Conservation (phyloP, 139 green algal genomes). For the Coccomyxa sp. region DNA sequence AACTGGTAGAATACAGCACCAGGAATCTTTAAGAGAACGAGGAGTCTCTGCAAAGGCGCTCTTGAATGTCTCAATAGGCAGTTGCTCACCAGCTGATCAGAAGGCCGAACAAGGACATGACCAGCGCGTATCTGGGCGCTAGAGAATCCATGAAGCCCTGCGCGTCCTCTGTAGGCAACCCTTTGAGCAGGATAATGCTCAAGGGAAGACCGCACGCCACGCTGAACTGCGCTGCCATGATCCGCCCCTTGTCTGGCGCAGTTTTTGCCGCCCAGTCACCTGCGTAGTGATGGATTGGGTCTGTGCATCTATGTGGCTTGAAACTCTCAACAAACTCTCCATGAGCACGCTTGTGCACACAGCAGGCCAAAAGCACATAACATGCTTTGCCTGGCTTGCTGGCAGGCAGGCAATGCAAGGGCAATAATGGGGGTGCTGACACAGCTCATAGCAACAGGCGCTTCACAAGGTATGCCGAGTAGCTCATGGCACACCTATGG, state of each 20-base stretch:
- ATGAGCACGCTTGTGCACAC: background rate
- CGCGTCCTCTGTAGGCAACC: slow-evolving; percentile 34
- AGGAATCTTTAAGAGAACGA: background rate
- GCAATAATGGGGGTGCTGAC: too few species aligned
- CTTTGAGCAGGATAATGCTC: slow-evolving; percentile 54
- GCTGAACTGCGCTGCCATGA: slow-evolving; percentile 50
- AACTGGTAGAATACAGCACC: background rate
- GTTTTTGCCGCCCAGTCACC: too few species aligned
- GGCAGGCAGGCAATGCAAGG: background rate
- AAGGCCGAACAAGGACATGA: slow-evolving; percentile 62
- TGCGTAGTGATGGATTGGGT: too few species aligned
- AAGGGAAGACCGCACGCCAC: slow-evolving; percentile 59
- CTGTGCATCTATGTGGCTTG: slow-evolving; percentile 9
- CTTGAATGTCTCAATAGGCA: background rate
- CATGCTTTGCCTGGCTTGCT: background rate
- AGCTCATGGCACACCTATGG: slow-evolving; percentile 39
- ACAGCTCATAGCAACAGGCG: too few species aligned
- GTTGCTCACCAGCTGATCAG: slow-evolving; percentile 60
- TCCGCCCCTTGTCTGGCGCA: slow-evolving; percentile 51
- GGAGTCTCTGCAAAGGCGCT: background rate
- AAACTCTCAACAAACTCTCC: background rate
- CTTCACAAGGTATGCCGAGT: too few species aligned
- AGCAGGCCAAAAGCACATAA: background rate
- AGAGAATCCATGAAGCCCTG: background rate
- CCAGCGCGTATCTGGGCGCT: slow-evolving; percentile 27